These are phyloP conservation scores for Trichosporon coremiiforme DNA, from an alignment of 1,284 basidiomycete species.

Conservation along the genomic window DNA sequence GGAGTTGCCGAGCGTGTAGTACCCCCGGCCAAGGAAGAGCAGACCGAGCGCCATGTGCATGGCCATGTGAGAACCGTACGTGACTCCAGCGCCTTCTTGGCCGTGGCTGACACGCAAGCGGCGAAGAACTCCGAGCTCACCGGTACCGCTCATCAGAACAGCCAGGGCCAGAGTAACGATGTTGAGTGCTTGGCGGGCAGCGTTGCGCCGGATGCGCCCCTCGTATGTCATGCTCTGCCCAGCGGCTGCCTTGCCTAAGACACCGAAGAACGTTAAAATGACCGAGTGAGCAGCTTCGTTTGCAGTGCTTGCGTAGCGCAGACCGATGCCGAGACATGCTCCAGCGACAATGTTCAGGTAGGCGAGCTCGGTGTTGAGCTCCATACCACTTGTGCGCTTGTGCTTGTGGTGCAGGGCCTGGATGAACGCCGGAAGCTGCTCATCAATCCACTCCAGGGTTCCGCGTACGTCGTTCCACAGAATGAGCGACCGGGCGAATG, in stretches of 20 bases:
- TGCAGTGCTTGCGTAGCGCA: conserved; percentile 93
- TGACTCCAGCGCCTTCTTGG: conserved; percentile 74
- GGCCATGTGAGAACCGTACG: conserved; percentile 88
- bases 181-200: conserved; percentile 85
- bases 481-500: conserved; percentile 76
- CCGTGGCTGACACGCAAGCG: conserved; percentile 87
- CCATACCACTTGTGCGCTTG: conserved; percentile 50
- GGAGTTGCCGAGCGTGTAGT: conserved; percentile 88
- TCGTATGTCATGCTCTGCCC: conserved; percentile 73
- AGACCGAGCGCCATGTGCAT: conserved; percentile 89
- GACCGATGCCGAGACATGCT: conserved; percentile 83
- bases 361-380: conserved; percentile 78
- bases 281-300: conserved; percentile 80
- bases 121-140: conserved; percentile 85
- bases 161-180: conserved; percentile 80
- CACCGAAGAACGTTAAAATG: conserved; percentile 77
- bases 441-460: conserved; percentile 73
- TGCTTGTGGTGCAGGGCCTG: conserved; percentile 63
- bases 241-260: conserved; percentile 63
- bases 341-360: conserved; percentile 88
- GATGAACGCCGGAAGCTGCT: conserved; percentile 74
- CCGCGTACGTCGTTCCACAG: conserved; percentile 81
- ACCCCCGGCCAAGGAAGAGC: conserved; percentile 89
- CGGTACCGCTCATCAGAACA: conserved; percentile 95
- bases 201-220: conserved; percentile 77